These are phyloP conservation scores for Lipomyces anomalus DNA, from an alignment of 805 yeast genomes.

Conservation along the genomic window DNA sequence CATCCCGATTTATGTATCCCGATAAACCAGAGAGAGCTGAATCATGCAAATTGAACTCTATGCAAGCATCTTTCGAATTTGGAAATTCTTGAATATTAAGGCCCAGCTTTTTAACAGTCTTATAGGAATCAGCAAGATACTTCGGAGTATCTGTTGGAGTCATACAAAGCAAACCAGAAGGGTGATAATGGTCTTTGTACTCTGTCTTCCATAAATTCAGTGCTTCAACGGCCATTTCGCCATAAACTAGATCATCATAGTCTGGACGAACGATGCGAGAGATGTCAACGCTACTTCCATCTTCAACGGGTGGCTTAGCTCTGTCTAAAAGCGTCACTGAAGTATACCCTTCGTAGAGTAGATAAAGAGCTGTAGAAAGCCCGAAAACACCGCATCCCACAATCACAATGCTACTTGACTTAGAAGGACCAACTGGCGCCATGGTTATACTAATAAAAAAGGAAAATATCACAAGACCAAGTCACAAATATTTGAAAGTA, in stretches of 20 bases:
- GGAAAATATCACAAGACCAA: too few species aligned
- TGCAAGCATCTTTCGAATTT: constrained; percentile 3
- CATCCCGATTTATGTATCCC: constrained; percentile 28
- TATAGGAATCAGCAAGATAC: constrained; percentile 13
- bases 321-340: constrained; percentile 20
- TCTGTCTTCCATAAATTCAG: constrained; percentile 35
- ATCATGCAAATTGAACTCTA: constrained; percentile 26
- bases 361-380: constrained; percentile 44
- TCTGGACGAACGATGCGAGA: constrained; percentile 48
- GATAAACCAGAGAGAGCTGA: constrained; percentile 28
- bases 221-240: constrained; percentile 44
- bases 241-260: constrained; percentile 41
- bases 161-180: constrained; percentile 20
- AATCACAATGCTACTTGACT: constrained; percentile 33
- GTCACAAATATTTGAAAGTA: too few species aligned
- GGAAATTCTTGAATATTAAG: constrained; percentile 11
- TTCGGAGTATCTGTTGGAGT: constrained; percentile 10
- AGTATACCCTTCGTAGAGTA: constrained; percentile 26
- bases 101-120: constrained; percentile 13
- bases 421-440: too few species aligned
- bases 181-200: constrained; percentile 13
- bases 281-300: constrained; percentile 42
- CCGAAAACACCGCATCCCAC: constrained; percentile 57
- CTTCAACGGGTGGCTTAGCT: constrained; percentile 24
- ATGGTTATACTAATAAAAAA: too few species aligned